phyloP scores from a whole-genome alignment of 306 rosid genomes.

The Prunus campanulata region DNA sequence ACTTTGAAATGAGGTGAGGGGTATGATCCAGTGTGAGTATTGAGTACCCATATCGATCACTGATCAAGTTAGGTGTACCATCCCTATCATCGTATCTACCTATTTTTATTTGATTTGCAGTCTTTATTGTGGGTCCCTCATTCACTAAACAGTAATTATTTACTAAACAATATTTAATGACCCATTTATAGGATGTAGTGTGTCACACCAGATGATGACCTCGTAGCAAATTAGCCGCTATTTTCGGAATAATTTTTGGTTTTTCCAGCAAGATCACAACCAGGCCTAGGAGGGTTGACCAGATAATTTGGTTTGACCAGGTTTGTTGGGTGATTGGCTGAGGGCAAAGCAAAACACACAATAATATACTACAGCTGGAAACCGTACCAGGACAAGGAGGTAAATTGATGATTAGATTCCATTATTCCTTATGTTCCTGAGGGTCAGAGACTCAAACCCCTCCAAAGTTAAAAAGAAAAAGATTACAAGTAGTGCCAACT shows the following conservation, averaged over 20 bases:
- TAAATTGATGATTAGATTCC: constrained; percentile 97
- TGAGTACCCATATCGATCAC: constrained; percentile 28
- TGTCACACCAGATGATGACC: constrained; percentile 15
- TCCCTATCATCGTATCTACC: constrained; percentile 34
- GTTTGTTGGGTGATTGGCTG: constrained; percentile 26
- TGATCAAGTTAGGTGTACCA: constrained; percentile 37
- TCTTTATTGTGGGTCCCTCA: constrained; percentile 17
- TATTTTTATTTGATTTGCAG: constrained; percentile 16
- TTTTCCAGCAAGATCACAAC: constrained; percentile 62
- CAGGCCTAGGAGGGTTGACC: constrained; percentile 42
- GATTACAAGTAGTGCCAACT: constrained; percentile 27
- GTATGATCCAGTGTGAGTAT: constrained; percentile 18
- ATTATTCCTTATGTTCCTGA: constrained; percentile 78
- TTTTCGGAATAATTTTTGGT: constrained; percentile 22
- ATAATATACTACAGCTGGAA: constrained; percentile 70
- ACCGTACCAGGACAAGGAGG: constrained; percentile 81
- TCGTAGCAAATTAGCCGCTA: constrained; percentile 37
- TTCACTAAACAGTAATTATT: background rate
- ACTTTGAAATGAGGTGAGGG: constrained; percentile 5
- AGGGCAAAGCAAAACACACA: constrained; percentile 7
- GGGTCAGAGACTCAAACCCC: constrained; percentile 24
- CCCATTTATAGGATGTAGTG: constrained; percentile 1
- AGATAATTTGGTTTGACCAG: constrained; percentile 61
- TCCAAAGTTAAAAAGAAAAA: constrained; percentile 31
- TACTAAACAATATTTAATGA: background rate